phyloP scores from a whole-genome alignment of 2,329 filamentous ascomycete species.

The Fusarium abutilonis region DNA sequence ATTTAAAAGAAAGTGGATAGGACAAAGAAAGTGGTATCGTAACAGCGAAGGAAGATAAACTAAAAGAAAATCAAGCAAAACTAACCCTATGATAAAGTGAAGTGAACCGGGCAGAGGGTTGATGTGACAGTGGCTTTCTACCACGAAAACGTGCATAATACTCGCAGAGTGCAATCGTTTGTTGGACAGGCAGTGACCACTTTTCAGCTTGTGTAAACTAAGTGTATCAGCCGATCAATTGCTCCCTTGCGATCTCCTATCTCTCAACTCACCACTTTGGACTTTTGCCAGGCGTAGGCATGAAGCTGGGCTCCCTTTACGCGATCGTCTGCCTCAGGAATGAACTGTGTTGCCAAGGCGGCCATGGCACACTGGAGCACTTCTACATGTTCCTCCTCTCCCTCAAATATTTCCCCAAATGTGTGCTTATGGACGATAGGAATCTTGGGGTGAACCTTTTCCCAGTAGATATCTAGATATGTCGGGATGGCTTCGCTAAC shows the following conservation, averaged over 20 bases:
- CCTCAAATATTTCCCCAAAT: conserved; percentile 51
- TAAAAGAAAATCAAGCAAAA: conserved; percentile 43
- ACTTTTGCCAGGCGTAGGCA: conserved; percentile 61
- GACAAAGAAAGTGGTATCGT: conserved; percentile 7
- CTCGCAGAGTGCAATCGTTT: conserved; percentile 65
- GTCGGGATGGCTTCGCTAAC: conserved; percentile 57
- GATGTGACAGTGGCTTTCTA: conserved; percentile 57
- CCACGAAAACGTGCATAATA: conserved; percentile 65
- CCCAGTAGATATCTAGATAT: conserved; percentile 65
- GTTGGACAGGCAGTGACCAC: conserved; percentile 62
- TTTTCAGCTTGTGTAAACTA: conserved; percentile 54
- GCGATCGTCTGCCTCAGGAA: conserved; percentile 60
- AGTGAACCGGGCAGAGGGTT: conserved; percentile 61
- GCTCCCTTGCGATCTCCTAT: not conserved
- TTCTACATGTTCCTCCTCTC: conserved; percentile 51
- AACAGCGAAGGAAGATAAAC: conserved; percentile 3
- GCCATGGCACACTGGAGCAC: conserved; percentile 65
- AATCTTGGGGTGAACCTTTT: conserved; percentile 58
- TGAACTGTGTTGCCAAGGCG: conserved; percentile 64
- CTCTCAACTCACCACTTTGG: conserved; percentile 58
- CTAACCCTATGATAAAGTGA: conserved; percentile 65
- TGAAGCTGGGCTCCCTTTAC: conserved; percentile 61
- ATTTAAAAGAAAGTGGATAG: conserved; percentile 43
- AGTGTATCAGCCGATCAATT: conserved; percentile 31
- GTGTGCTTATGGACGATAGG: conserved; percentile 62